Conservation (phyloP, 1,284 basidiomycete genomes). For the Schizopora paradoxa region DNA sequence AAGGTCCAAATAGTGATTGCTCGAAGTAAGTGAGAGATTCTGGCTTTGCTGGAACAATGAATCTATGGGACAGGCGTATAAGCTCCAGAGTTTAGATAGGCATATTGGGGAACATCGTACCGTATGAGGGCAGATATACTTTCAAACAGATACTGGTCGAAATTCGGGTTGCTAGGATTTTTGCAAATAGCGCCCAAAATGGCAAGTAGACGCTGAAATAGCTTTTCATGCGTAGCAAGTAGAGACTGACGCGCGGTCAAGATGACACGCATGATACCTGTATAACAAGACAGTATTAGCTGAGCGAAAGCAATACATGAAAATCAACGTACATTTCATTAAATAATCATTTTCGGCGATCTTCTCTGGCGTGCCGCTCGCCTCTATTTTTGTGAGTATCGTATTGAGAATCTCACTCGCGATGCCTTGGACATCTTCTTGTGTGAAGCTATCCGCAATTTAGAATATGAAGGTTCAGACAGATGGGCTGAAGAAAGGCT, state of each 20-base stretch:
- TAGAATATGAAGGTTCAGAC: too few relatives aligned
- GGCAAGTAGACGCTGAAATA: constrained; percentile 70
- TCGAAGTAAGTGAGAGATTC: constrained; percentile 76
- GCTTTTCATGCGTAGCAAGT: constrained; percentile 60
- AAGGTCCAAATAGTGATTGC: constrained; percentile 77
- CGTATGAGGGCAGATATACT: constrained; percentile 88
- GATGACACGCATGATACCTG: constrained; percentile 91
- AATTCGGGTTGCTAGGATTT: constrained; percentile 96
- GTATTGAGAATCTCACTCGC: constrained; percentile 74
- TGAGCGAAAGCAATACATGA: neutral
- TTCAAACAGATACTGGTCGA: constrained; percentile 98
- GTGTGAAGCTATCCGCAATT: constrained; percentile 59
- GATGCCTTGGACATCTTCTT: constrained; percentile 81
- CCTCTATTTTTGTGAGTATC: constrained; percentile 78
- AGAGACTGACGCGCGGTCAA: constrained; percentile 82
- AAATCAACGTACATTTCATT: constrained; percentile 78
- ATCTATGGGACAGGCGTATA: constrained; percentile 40
- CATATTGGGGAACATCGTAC: constrained; percentile 33
- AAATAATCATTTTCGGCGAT: constrained; percentile 97
- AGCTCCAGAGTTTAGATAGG: constrained; percentile 5
- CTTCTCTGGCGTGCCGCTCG: constrained; percentile 84
- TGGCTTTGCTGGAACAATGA: constrained; percentile 70
- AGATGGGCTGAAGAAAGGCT: constrained; percentile 18
- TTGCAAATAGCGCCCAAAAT: constrained; percentile 87
- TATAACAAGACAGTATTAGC: constrained; percentile 5